phyloP scores from a whole-genome alignment of 2,329 filamentous ascomycete species.

The Cladorrhinum sp. region DNA sequence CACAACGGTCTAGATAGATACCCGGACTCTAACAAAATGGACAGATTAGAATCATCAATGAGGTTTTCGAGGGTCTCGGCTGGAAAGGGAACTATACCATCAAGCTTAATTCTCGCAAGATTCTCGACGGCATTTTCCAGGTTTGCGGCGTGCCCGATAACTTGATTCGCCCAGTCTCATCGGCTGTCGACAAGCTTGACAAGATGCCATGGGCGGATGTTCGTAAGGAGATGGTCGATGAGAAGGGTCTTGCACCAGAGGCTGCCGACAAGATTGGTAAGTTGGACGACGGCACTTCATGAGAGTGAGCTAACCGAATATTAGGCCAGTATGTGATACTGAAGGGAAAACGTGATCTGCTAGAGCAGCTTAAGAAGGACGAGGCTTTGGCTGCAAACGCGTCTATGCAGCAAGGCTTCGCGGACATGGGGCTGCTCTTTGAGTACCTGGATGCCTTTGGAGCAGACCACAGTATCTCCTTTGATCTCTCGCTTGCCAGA shows the following conservation, averaged over 20 bases:
- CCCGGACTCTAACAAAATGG: background rate
- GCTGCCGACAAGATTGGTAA: conserved; percentile 85
- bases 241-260: conserved; percentile 74
- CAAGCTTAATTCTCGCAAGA: conserved; percentile 93
- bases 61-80: conserved; percentile 78
- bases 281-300: conserved; percentile 57
- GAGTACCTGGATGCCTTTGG: conserved; percentile 77
- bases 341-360: conserved; percentile 54
- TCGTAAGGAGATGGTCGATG: conserved; percentile 86
- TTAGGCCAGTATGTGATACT: conserved; percentile 24
- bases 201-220: conserved; percentile 90
- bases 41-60: conserved; percentile 69
- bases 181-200: conserved; percentile 93
- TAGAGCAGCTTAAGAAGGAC: conserved; percentile 67
- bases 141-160: conserved; percentile 85
- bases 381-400: conserved; percentile 66
- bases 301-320: conserved; percentile 1
- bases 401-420: conserved; percentile 73
- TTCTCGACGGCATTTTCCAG: conserved; percentile 87
- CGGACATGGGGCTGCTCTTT: conserved; percentile 77
- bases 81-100: conserved; percentile 68
- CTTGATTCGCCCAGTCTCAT: conserved; percentile 85
- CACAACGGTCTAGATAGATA: background rate
- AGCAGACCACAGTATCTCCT: conserved; percentile 71
- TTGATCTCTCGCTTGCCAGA: conserved; percentile 85